phyloP scores from a whole-genome alignment of 2,329 filamentous ascomycete genomes.

The Stachybotrys elegans region DNA sequence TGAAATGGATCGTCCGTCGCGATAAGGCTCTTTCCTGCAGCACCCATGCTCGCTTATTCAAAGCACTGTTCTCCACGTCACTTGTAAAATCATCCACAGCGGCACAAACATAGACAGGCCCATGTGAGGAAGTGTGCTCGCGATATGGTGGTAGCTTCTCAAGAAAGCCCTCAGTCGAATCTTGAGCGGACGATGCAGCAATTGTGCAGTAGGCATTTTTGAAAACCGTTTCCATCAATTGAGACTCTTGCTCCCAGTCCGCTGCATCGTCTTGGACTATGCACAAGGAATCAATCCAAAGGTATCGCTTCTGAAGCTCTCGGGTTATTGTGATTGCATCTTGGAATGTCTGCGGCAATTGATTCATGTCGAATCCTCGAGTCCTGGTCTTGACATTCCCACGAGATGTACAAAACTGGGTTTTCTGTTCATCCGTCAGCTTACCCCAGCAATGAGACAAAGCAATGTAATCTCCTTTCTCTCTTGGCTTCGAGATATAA shows the following conservation, averaged over 20 bases:
- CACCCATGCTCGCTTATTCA: not conserved
- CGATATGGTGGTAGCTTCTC: not conserved
- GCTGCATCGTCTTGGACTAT: not conserved
- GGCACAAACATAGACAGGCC: not conserved
- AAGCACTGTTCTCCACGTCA: not conserved
- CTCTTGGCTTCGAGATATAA: too few species aligned
- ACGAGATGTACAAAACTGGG: too few species aligned
- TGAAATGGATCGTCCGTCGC: not conserved
- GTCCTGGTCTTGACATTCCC: too few species aligned
- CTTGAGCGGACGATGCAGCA: not conserved
- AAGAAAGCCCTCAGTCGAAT: not conserved
- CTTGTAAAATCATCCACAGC: not conserved
- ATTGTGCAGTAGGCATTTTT: not conserved
- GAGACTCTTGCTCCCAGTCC: not conserved
- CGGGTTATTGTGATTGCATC: not conserved
- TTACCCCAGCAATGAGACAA: too few species aligned
- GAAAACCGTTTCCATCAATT: not conserved
- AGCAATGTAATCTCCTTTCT: too few species aligned
- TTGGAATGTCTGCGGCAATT: not conserved
- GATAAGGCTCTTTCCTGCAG: not conserved
- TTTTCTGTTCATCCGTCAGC: too few species aligned
- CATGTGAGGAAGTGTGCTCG: not conserved
- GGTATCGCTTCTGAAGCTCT: not conserved
- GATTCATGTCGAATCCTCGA: too few species aligned
- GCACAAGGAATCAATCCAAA: constrained; percentile 1